phyloP scores from a whole-genome alignment of 805 yeast species.

The Cyberlindnera meyerae region DNA sequence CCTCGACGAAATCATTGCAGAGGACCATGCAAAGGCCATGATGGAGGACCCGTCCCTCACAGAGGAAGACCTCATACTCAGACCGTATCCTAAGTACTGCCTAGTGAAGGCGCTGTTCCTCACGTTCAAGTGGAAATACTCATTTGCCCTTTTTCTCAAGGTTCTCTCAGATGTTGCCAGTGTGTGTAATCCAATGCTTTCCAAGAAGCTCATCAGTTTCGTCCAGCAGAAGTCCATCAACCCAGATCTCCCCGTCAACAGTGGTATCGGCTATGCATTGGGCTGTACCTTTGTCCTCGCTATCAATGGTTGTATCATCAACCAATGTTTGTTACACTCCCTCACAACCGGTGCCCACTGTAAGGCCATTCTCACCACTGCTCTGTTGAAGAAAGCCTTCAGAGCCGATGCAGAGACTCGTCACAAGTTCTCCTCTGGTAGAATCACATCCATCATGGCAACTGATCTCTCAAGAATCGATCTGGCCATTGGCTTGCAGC shows the following conservation, averaged over 20 bases:
- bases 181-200: conserved; percentile 50
- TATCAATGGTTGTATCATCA: conserved; percentile 34
- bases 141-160: conserved; percentile 37
- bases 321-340: conserved; percentile 48
- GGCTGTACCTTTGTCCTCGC: conserved; percentile 46
- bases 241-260: conserved; percentile 32
- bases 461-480: conserved; percentile 75
- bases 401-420: conserved; percentile 48
- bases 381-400: conserved; percentile 60
- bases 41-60: conserved; percentile 31
- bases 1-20: conserved; percentile 30
- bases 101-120: conserved; percentile 42
- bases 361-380: conserved; percentile 61
- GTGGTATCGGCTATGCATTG: conserved; percentile 58
- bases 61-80: conserved; percentile 34
- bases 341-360: conserved; percentile 62
- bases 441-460: conserved; percentile 67
- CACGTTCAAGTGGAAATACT: conserved; percentile 45
- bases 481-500: conserved; percentile 57
- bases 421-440: conserved; percentile 52
- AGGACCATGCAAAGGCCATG: conserved; percentile 29
- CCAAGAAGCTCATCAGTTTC: conserved; percentile 49
- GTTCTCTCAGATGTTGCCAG: conserved; percentile 41
- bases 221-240: conserved; percentile 43
- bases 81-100: conserved; percentile 37